These are phyloP conservation scores for Phylloporus sp. DNA, from an alignment of 768 basidiomycete genomes.

Conservation along the genomic window DNA sequence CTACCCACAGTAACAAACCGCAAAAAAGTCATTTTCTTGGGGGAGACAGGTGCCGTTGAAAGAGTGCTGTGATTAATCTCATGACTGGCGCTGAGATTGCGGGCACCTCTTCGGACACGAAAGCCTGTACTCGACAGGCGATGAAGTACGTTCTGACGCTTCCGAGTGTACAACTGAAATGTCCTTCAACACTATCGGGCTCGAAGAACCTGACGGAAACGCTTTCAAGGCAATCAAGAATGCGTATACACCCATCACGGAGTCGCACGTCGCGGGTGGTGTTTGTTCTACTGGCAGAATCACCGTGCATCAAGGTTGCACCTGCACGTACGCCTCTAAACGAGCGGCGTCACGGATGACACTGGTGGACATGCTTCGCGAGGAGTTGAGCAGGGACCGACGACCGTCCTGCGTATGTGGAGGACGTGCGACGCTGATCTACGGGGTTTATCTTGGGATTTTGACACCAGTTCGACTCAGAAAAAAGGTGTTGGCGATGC, in stretches of 20 bases:
- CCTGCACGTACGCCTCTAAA: neutral
- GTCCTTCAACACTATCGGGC: neutral
- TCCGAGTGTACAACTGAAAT: neutral
- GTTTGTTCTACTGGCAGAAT: neutral
- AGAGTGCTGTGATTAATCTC: conserved; percentile 4
- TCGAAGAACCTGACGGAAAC: neutral
- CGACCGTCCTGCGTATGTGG: neutral
- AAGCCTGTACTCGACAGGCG: neutral
- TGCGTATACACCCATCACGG: neutral
- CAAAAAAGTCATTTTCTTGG: conserved; percentile 3
- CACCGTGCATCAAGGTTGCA: neutral
- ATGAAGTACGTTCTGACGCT: neutral
- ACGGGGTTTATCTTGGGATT: neutral
- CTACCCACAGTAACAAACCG: neutral
- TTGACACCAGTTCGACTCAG: neutral
- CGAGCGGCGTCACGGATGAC: neutral
- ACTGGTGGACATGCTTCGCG: neutral
- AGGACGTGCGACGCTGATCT: neutral
- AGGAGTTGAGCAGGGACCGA: neutral
- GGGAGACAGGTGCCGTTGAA: conserved; percentile 4
- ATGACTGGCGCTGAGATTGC: neutral
- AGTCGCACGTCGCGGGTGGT: neutral
- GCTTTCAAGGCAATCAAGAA: neutral
- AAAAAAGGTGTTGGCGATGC: neutral
- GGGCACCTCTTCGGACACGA: neutral